Evolutionary conservation across 179 eudicot species (phyloP).

Genomic region (Camellia oleifera): DNA sequence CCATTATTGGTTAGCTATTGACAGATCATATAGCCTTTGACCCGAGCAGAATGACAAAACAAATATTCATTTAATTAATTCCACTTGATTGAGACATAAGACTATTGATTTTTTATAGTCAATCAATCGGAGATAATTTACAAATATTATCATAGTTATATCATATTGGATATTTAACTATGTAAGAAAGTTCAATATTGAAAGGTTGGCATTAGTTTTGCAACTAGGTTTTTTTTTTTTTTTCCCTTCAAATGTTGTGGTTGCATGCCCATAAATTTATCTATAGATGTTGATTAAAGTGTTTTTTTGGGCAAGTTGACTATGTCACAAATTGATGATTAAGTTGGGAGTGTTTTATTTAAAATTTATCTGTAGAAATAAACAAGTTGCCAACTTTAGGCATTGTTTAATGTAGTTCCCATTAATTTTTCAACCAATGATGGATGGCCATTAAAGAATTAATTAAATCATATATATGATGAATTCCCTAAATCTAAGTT

Average conservation of each 20-base stretch:
- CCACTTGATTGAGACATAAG: no score
- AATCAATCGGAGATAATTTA: no score
- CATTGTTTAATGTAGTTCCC: not conserved
- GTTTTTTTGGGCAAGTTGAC: not conserved
- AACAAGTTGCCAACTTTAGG: not conserved
- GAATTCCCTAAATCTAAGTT: not conserved
- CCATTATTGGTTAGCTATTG: no score
- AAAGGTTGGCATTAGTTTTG: not conserved
- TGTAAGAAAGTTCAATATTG: no score
- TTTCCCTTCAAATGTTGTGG: not conserved
- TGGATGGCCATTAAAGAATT: not conserved
- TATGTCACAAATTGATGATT: not conserved
- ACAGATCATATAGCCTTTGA: no score
- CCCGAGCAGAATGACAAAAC: no score
- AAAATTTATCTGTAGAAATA: not conserved
- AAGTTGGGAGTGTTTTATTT: not conserved
- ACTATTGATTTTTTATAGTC: no score
- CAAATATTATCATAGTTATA: no score
- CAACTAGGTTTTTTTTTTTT: not conserved
- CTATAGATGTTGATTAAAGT: not conserved
- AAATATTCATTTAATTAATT: no score
- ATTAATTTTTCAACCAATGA: conserved; percentile 6
- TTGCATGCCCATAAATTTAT: not conserved
- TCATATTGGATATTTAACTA: no score
- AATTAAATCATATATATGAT: not conserved